A percentile compares a stretch with the other conserved stretches of the same genome.
Evolutionary conservation across 371 early-diverging fungal species (phyloP).

Genomic region (Rhizopus microsporus): DNA sequence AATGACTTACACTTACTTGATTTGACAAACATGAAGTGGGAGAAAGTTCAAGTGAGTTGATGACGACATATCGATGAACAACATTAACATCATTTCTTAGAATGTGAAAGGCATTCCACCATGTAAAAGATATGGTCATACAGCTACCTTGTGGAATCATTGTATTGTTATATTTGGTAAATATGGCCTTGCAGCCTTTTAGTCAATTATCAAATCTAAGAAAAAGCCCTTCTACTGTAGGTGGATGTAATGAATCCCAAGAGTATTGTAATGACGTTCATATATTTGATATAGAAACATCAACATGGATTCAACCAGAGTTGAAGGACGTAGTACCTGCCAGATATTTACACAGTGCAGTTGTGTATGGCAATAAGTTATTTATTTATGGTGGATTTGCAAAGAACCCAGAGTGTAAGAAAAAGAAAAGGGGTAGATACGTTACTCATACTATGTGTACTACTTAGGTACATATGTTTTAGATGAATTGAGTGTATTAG

Average conservation of each 20-base stretch:
- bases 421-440: constrained; percentile 1
- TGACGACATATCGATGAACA: background rate
- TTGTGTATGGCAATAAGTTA: constrained; percentile 60
- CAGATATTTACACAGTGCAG: constrained; percentile 61
- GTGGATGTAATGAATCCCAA: constrained; percentile 55
- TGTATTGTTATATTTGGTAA: constrained; percentile 60
- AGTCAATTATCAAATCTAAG: background rate
- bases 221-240: constrained; percentile 20
- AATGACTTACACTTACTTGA: constrained; percentile 62
- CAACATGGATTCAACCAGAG: constrained; percentile 61
- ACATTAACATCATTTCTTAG: constrained; percentile 20
- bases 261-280: constrained; percentile 67
- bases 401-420: constrained; percentile 58
- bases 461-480: constrained; percentile 58
- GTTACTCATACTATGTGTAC: background rate
- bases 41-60: constrained; percentile 43
- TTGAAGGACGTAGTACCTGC: constrained; percentile 53
- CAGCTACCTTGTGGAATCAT: constrained; percentile 56
- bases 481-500: constrained; percentile 58
- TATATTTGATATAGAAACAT: constrained; percentile 56
- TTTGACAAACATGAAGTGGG: constrained; percentile 51
- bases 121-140: constrained; percentile 61
- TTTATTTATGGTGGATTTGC: constrained; percentile 69
- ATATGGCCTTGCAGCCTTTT: background rate
- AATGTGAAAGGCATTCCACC: constrained; percentile 52